phyloP scores from a whole-genome alignment of 2,329 filamentous ascomycete genomes.

The Colletotrichum chlorophyti region DNA sequence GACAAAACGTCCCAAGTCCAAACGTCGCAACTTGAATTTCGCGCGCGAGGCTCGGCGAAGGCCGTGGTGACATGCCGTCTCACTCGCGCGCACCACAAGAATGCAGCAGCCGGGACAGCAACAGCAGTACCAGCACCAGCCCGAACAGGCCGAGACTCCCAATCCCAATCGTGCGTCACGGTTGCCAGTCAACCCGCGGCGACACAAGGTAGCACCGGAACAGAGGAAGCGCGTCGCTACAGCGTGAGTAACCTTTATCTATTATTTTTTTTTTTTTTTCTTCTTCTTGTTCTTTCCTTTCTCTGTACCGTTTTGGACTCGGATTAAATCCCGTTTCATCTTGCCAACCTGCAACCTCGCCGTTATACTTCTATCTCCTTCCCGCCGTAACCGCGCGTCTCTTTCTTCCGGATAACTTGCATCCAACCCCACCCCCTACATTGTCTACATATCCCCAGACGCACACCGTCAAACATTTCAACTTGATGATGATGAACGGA shows the following conservation, averaged over 20 bases:
- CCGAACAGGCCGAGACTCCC: constrained; percentile 25
- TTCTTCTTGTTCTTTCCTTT: neutral
- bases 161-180: constrained; percentile 37
- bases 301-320: neutral
- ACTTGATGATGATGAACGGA: too few relatives aligned
- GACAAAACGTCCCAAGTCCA: neutral
- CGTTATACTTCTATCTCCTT: neutral
- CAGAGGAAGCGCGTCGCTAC: constrained; percentile 56
- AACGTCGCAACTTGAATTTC: neutral
- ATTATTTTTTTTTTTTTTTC: neutral
- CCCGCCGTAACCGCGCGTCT: neutral
- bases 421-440: too few relatives aligned
- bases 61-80: constrained; percentile 26
- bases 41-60: constrained; percentile 5
- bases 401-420: too few relatives aligned
- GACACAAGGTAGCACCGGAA: constrained; percentile 53
- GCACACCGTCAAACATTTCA: too few relatives aligned
- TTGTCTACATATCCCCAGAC: too few relatives aligned
- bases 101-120: too few relatives aligned
- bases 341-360: neutral
- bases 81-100: constrained; percentile 23
- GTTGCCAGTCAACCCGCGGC: constrained; percentile 57
- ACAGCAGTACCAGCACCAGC: constrained; percentile 24
- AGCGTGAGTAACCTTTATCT: constrained; percentile 46
- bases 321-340: too few relatives aligned